Conservation (phyloP, 306 rosid species). For the Casuarina glauca region DNA sequence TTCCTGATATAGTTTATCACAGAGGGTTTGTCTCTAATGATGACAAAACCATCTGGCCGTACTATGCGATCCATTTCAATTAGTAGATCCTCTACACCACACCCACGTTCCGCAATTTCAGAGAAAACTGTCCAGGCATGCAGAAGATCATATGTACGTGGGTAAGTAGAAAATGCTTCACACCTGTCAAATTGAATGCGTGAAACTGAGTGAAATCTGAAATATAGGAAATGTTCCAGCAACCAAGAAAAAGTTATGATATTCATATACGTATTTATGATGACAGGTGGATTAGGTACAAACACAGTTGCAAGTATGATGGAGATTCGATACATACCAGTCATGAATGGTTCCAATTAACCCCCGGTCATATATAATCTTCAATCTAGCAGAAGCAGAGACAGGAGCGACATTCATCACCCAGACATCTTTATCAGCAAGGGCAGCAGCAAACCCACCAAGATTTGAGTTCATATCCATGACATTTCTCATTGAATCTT, state of each 20-base stretch:
- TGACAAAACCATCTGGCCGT: slow-evolving; percentile 61
- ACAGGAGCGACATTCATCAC: slow-evolving; percentile 67
- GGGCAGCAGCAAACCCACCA: slow-evolving; percentile 66
- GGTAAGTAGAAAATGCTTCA: slow-evolving; percentile 68
- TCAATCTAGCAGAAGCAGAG: slow-evolving; percentile 41
- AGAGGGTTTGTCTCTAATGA: slow-evolving; percentile 56
- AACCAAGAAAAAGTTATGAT: background rate
- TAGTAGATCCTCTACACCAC: slow-evolving; percentile 51
- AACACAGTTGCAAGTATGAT: background rate
- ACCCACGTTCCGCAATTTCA: slow-evolving; percentile 47
- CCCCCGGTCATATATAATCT: slow-evolving; percentile 62
- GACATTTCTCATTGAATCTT: slow-evolving; percentile 54
- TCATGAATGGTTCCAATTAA: slow-evolving; percentile 63
- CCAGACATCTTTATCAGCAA: slow-evolving; percentile 50
- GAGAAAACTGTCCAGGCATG: slow-evolving; percentile 66
- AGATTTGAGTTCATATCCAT: slow-evolving; percentile 71
- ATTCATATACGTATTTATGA: background rate
- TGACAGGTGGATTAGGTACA: background rate
- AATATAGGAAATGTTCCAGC: background rate
- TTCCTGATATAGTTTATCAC: slow-evolving; percentile 45
- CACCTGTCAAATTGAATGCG: slow-evolving; percentile 39
- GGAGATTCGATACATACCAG: slow-evolving; percentile 40
- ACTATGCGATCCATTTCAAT: slow-evolving; percentile 66
- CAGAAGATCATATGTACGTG: slow-evolving; percentile 65
- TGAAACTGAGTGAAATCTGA: background rate